phyloP scores from a whole-genome alignment of 768 basidiomycete genomes.

The Tephrocybe sp. region DNA sequence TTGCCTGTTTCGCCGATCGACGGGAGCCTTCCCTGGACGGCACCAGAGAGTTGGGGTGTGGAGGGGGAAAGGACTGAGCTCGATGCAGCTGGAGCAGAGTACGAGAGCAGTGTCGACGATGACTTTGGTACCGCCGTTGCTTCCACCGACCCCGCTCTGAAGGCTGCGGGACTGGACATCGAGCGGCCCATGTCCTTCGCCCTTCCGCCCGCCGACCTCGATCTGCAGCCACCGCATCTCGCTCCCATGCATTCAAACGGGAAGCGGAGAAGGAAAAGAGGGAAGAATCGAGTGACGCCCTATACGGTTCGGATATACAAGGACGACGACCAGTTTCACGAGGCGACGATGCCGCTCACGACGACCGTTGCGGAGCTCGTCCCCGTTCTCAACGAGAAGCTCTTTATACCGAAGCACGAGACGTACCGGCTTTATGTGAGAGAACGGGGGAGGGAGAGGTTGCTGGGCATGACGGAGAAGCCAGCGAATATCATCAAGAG shows the following conservation, averaged over 20 bases:
- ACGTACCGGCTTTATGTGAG: constrained; percentile 72
- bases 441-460: constrained; percentile 79
- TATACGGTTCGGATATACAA: constrained; percentile 79
- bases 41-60: constrained; percentile 74
- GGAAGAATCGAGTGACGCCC: constrained; percentile 16
- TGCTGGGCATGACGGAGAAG: constrained; percentile 76
- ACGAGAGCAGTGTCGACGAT: constrained; percentile 30
- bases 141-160: constrained; percentile 1
- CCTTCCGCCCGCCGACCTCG: constrained; percentile 2
- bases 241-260: too few relatives aligned
- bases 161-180: constrained; percentile 1
- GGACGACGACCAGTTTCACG: constrained; percentile 69
- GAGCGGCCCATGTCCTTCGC: constrained; percentile 14
- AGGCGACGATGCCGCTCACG: constrained; percentile 59
- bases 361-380: constrained; percentile 72
- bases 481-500: constrained; percentile 85
- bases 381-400: constrained; percentile 57
- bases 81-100: constrained; percentile 27
- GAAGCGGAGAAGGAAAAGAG: background rate
- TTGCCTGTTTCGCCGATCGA: constrained; percentile 10
- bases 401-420: constrained; percentile 52
- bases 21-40: constrained; percentile 45
- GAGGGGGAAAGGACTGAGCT: constrained; percentile 50
- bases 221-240: background rate
- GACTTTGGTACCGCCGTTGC: constrained; percentile 1